Conservation (phyloP, 169 alveolate genomes). For the Theileria annulata region DNA sequence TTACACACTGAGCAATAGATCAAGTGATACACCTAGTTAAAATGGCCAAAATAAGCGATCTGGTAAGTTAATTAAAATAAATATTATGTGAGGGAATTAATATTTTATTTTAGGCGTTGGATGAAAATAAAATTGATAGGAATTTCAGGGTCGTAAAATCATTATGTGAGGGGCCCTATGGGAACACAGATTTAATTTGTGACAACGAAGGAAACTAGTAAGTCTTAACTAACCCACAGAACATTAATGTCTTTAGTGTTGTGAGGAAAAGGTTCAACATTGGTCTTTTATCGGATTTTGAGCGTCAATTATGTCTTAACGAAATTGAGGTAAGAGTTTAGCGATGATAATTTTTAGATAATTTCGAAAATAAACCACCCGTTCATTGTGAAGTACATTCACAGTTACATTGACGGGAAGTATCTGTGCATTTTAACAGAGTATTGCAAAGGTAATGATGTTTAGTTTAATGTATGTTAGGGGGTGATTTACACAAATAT, state of each 20-base stretch:
- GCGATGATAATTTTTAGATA: constrained; percentile 30
- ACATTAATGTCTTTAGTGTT: constrained; percentile 16
- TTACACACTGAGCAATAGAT: not conserved
- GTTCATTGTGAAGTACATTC: constrained; percentile 84
- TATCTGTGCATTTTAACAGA: constrained; percentile 86
- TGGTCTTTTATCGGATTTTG: constrained; percentile 67
- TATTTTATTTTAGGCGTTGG: not conserved
- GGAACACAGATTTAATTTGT: constrained; percentile 69
- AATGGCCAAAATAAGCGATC: not conserved
- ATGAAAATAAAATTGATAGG: not conserved
- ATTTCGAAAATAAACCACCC: constrained; percentile 78
- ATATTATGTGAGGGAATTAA: not conserved
- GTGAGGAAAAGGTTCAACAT: constrained; percentile 73
- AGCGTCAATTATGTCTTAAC: constrained; percentile 70
- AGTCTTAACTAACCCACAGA: constrained; percentile 1
- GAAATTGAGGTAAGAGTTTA: constrained; percentile 70
- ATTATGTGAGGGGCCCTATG: constrained; percentile 75
- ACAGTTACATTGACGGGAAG: constrained; percentile 85
- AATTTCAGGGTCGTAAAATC: constrained; percentile 34
- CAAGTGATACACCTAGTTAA: not conserved
- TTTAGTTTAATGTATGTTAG: constrained; percentile 32
- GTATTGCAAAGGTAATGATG: constrained; percentile 86
- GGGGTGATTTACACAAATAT: constrained; percentile 78
- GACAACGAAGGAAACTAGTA: constrained; percentile 68
- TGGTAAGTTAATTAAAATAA: not conserved